These are phyloP conservation scores for Ambrosia artemisiifolia DNA, from an alignment of 129 eudicot species.

Conservation along the genomic window DNA sequence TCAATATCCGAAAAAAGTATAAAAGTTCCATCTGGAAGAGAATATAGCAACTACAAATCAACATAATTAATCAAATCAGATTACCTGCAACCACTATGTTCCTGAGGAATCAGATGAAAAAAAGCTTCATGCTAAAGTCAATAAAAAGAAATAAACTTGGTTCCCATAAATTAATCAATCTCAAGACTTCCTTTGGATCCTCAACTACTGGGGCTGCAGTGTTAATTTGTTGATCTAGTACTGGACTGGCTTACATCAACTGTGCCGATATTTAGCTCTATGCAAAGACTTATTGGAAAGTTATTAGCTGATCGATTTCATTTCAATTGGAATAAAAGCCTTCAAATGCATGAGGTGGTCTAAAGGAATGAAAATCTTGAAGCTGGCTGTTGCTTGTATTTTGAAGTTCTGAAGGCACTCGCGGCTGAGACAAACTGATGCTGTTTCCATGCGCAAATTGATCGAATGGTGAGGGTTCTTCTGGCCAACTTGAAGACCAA, in stretches of 20 bases:
- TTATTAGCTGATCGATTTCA: slow-evolving; percentile 3
- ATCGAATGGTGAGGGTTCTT: slow-evolving; percentile 32
- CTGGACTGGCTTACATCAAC: slow-evolving; percentile 8
- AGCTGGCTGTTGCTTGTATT: slow-evolving; percentile 29
- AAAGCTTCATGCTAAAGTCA: slow-evolving; percentile 8
- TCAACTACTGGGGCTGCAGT: slow-evolving; percentile 5
- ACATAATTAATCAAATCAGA: background rate
- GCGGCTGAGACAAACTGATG: slow-evolving; percentile 38
- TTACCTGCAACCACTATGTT: slow-evolving; percentile 16
- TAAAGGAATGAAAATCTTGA: slow-evolving; percentile 41
- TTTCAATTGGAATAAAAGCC: slow-evolving; percentile 38
- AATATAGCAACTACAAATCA: background rate
- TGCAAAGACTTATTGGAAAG: slow-evolving; percentile 7
- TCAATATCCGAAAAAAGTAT: slow-evolving; percentile 11
- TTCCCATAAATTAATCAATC: background rate
- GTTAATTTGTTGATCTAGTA: slow-evolving; percentile 1
- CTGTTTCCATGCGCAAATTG: slow-evolving; percentile 33
- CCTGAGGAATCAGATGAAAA: slow-evolving; percentile 2
- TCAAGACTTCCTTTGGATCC: slow-evolving; percentile 20
- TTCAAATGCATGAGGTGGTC: slow-evolving; percentile 33
- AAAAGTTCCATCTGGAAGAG: slow-evolving; percentile 10
- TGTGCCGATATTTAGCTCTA: slow-evolving; percentile 10
- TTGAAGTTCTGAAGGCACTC: slow-evolving; percentile 33
- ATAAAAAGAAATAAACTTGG: background rate
- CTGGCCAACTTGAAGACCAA: slow-evolving; percentile 41